Percentiles rank a stretch among this genome's conserved stretches.
Conservation (phyloP, 2,329 filamentous ascomycete genomes). For the Hypoxylon sp. region DNA sequence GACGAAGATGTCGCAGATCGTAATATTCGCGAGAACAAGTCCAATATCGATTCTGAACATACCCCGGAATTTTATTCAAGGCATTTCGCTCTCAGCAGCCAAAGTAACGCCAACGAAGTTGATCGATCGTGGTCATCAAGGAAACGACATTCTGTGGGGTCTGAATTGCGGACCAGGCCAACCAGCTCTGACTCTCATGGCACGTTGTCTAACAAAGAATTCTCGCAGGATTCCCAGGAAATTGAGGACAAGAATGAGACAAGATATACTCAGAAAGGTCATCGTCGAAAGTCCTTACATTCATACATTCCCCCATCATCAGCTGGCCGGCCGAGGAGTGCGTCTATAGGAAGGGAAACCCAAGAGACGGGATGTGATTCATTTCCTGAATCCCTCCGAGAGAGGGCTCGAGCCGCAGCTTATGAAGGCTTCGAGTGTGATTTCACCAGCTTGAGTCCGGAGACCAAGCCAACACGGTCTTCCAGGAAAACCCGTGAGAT, state of each 20-base stretch:
- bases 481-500: conserved; percentile 10
- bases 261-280: conserved; percentile 30
- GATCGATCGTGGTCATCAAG: conserved; percentile 32
- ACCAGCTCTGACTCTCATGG: conserved; percentile 25
- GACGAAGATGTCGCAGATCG: conserved; percentile 77
- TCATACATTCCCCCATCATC: conserved; percentile 44
- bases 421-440: conserved; percentile 32
- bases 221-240: conserved; percentile 37
- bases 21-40: conserved; percentile 63
- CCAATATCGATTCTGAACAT: conserved; percentile 54
- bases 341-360: conserved; percentile 25
- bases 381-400: conserved; percentile 47
- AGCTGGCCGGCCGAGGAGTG: conserved; percentile 30
- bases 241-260: conserved; percentile 21
- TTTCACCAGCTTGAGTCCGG: conserved; percentile 30
- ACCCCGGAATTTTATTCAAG: conserved; percentile 57
- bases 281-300: conserved; percentile 50
- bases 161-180: conserved; percentile 46
- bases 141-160: conserved; percentile 49
- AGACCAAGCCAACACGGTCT: conserved; percentile 28
- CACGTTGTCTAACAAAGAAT: conserved; percentile 41
- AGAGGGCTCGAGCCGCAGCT: conserved; percentile 41
- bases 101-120: conserved; percentile 39
- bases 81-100: conserved; percentile 23
- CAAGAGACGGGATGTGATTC: conserved; percentile 35